A percentile compares a stretch with the other conserved stretches of the same genome.
Conservation (phyloP, 768 basidiomycete species). For the Filobasidium floriforme region DNA sequence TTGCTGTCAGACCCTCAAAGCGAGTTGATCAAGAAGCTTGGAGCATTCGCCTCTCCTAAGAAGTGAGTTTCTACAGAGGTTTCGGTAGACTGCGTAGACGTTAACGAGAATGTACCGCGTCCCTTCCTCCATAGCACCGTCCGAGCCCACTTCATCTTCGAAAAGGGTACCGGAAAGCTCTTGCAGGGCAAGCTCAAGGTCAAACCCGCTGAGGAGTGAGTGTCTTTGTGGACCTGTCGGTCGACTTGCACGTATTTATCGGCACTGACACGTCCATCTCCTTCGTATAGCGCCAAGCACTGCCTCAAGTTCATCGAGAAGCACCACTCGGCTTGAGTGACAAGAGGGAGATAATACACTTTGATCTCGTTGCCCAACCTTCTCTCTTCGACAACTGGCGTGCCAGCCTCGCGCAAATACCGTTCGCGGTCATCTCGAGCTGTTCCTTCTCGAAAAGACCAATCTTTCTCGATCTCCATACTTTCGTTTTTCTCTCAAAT, state of each 20-base stretch:
- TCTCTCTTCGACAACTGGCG: neutral
- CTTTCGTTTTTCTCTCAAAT: too few relatives aligned
- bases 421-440: too few relatives aligned
- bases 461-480: too few relatives aligned
- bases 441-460: too few relatives aligned
- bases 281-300: constrained; percentile 52
- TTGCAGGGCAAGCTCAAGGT: constrained; percentile 77
- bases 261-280: too few relatives aligned
- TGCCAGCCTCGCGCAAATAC: neutral
- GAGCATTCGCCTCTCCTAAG: constrained; percentile 59
- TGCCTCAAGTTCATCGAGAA: constrained; percentile 64
- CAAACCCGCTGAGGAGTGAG: constrained; percentile 65
- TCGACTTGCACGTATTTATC: neutral
- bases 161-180: constrained; percentile 73
- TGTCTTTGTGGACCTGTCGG: constrained; percentile 8
- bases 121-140: constrained; percentile 55
- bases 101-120: neutral
- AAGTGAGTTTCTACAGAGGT: constrained; percentile 45
- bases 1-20: constrained; percentile 84
- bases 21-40: constrained; percentile 67
- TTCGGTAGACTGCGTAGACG: neutral
- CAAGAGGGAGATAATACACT: neutral
- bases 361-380: neutral
- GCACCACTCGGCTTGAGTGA: constrained; percentile 27
- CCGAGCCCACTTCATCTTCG: constrained; percentile 89